Base-by-base conservation (phyloP, 257 asterid genomes). In the Salvia miltiorrhiza region DNA sequence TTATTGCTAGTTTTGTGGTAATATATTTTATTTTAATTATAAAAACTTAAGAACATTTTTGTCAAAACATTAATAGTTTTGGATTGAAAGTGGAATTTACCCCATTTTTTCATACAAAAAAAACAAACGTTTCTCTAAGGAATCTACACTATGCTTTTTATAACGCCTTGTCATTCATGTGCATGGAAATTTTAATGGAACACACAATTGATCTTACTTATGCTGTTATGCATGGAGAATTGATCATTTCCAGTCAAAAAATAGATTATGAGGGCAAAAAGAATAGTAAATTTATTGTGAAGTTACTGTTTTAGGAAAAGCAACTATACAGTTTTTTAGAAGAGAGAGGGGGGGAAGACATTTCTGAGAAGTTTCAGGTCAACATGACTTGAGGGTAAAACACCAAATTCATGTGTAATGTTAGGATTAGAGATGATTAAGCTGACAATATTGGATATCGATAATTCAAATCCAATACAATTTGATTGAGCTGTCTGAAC, bases 171-270 rank as follows among this genome's bases (percentile, higher is more conserved):
- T 28, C 41, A 14, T 55, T 26, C 35, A 30, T 30, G 35, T 30
- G 35, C 35, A 0, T 2, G 3, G 4, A 30, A 30, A 2, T 30
- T 26, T 54, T 54, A 5, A 11, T 37, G 52, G 19, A 39, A 10
- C 20, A 28, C 21, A 55, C 13, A 20, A 62, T 40, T 40, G 7
- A 20, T 68, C 64, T 41, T 39, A 67, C 12, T 21, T 24, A 57
- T 13, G 55, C 44, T n/a, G n/a, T n/a, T n/a, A 24, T 50, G 65
- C 49, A 26, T 19, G 56, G 20, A 4, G 21, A 33, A 30, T 48
- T 26, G 39, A 45, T 30, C 41, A n/a, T 45, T 70, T 70, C 53
- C 62, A 33, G 39, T 14, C 54, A 60, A 60, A 17, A 59, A 50
- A 61, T 62, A 14, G 23, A 71, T 49, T 53, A 59, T n/a, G 67